Base-by-base conservation (phyloP, 2,329 filamentous ascomycete genomes). In the Sporothrix luriei region DNA sequence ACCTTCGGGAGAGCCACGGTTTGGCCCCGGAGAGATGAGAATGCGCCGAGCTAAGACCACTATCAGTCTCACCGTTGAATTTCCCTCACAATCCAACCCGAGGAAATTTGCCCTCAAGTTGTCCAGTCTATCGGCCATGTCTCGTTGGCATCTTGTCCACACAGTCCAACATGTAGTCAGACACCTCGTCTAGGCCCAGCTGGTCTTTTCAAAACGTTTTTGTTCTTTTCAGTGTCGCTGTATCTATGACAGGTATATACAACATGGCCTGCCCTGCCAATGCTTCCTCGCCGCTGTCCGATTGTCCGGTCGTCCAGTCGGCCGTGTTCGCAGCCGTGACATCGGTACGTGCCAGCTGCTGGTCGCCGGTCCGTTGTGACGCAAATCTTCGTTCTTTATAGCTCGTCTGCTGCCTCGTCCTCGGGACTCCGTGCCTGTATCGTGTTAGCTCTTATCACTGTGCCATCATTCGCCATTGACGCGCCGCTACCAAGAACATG, bases 171-270 rank as follows among this genome's bases (percentile, higher is more conserved):
- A 48, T n/a, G 9, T 51, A 19, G n/a, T 24, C 49, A 26, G 49
- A 9, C n/a, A 21, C 11, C 51, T 24, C 49, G 21, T 54, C 14
- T 13, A 5, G 19, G 24, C 2, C 5, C 24, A 55, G 3, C 24
- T 5, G 3, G 46, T 10, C 9, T 4, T 52, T 49, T 51, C 19
- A 51, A 49, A 48, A n/a, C 48, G 62, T 51, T 38, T 51, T 21
- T 65, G 33, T 11, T 29, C 62, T 48, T 38, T 43, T 64, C 29
- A 21, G 26, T 57, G 21, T 69, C 62, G 38, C 59, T 70, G 68
- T 70, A 62, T 70, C 52, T 68, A 67, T 59, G 51, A 66, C 70
- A 71, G 64, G 55, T 70, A 70, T 71, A 57, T 70, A 70, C 68
- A 69, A 68, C 59, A 65, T 40, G 64, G 49, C 40, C 52, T 24